phyloP scores from a whole-genome alignment of 805 yeast genomes.

The Candida ipomoeae region DNA sequence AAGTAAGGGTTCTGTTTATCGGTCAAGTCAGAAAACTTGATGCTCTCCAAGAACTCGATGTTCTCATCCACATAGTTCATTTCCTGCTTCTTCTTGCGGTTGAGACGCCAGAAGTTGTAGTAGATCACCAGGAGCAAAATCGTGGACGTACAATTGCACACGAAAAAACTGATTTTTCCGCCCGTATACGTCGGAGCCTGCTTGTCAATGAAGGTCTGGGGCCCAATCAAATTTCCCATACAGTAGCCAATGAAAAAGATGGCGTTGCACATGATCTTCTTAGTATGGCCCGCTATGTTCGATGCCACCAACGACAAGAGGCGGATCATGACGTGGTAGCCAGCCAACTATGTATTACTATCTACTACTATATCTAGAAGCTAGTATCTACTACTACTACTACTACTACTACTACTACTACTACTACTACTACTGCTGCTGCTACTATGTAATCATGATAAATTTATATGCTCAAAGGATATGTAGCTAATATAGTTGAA shows the following conservation, averaged over 20 bases:
- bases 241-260: constrained; percentile 32
- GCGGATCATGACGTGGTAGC: constrained; percentile 25
- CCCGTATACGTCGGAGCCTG: constrained; percentile 44
- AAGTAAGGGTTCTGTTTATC: constrained; percentile 38
- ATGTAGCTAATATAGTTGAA: no score
- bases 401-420: no score
- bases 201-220: constrained; percentile 21
- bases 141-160: constrained; percentile 20
- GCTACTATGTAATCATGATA: no score
- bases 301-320: constrained; percentile 23
- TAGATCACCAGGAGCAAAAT: constrained; percentile 18
- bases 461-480: no score
- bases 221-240: constrained; percentile 24
- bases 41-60: constrained; percentile 22
- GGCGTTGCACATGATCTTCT: constrained; percentile 30
- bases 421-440: no score
- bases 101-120: constrained; percentile 12
- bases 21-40: constrained; percentile 45
- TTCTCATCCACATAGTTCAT: constrained; percentile 7
- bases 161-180: constrained; percentile 40
- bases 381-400: no score
- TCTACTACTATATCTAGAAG: no score
- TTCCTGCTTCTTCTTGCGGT: constrained; percentile 12
- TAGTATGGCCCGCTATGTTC: constrained; percentile 29
- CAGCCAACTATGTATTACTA: constrained; percentile 11